phyloP scores from a whole-genome alignment of 2,329 filamentous ascomycete species.

The Madurella mycetomatis region DNA sequence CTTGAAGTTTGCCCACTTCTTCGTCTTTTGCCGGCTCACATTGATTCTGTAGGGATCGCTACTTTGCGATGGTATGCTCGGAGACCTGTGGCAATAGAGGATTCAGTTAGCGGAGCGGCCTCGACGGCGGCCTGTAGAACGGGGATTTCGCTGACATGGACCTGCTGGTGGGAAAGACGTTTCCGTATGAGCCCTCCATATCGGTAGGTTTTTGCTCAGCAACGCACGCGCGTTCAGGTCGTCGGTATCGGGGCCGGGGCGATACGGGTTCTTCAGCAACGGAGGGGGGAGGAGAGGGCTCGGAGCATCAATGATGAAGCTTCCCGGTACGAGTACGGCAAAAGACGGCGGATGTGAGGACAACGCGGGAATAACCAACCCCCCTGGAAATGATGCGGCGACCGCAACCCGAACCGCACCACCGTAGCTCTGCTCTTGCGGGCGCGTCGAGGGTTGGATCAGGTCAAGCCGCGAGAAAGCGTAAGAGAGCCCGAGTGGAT shows the following conservation, averaged over 20 bases:
- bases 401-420: neutral
- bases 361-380: neutral
- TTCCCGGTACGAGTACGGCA: conserved; percentile 7
- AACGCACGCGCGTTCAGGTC: conserved; percentile 2
- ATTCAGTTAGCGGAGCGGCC: conserved; percentile 2
- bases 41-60: conserved; percentile 67
- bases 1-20: conserved; percentile 92
- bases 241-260: neutral
- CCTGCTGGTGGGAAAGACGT: conserved; percentile 26
- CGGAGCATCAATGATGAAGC: conserved; percentile 2
- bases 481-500: neutral
- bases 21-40: conserved; percentile 82
- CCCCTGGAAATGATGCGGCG: neutral
- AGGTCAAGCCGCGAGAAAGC: neutral
- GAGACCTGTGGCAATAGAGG: conserved; percentile 20
- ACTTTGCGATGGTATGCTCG: conserved; percentile 21
- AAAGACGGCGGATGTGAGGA: conserved; percentile 8
- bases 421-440: neutral
- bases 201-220: conserved; percentile 7
- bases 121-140: neutral
- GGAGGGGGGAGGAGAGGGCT: neutral
- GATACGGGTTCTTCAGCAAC: neutral
- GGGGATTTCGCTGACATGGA: conserved; percentile 23
- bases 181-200: conserved; percentile 32
- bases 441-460: neutral